A percentile compares a stretch with the other conserved stretches of the same genome.
phyloP scores from a whole-genome alignment of 2,329 filamentous ascomycete species.

The Diplocarpon mali region DNA sequence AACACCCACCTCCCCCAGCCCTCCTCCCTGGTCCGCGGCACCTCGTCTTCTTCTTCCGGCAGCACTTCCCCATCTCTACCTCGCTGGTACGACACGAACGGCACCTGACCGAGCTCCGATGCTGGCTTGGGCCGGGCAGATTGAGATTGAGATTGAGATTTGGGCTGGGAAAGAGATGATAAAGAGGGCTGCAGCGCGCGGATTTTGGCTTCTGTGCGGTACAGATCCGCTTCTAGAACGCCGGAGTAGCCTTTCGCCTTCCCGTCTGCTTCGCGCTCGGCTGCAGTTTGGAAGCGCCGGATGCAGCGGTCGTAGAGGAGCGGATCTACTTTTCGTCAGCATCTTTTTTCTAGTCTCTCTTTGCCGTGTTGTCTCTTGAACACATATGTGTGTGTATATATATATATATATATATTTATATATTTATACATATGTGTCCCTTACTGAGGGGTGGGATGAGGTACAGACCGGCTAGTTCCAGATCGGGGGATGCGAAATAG shows the following conservation, averaged over 20 bases:
- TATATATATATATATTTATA: too few species aligned
- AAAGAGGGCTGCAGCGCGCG: constrained; percentile 18
- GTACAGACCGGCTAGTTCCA: constrained; percentile 25
- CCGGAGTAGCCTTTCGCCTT: constrained; percentile 28
- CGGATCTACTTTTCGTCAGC: constrained; percentile 23
- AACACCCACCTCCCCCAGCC: constrained; percentile 27
- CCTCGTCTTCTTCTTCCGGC: constrained; percentile 25
- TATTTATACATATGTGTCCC: too few species aligned
- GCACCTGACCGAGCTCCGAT: constrained; percentile 3
- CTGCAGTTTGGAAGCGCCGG: constrained; percentile 25
- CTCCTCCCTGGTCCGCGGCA: constrained; percentile 25
- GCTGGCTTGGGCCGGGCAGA: not conserved
- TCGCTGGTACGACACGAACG: constrained; percentile 20
- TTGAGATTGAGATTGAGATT: not conserved
- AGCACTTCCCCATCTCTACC: constrained; percentile 22
- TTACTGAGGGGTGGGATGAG: not conserved
- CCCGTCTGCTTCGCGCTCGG: constrained; percentile 28
- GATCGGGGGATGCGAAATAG: constrained; percentile 27
- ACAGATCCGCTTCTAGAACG: constrained; percentile 28
- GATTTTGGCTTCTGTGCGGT: constrained; percentile 27
- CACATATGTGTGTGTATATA: too few species aligned
- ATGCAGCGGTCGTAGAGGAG: constrained; percentile 28
- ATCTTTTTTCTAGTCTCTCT: too few species aligned
- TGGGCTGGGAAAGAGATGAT: not conserved
- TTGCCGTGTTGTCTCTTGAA: too few species aligned